Conservation (phyloP, 2,329 filamentous ascomycete genomes). For the Venturia pyrina region DNA sequence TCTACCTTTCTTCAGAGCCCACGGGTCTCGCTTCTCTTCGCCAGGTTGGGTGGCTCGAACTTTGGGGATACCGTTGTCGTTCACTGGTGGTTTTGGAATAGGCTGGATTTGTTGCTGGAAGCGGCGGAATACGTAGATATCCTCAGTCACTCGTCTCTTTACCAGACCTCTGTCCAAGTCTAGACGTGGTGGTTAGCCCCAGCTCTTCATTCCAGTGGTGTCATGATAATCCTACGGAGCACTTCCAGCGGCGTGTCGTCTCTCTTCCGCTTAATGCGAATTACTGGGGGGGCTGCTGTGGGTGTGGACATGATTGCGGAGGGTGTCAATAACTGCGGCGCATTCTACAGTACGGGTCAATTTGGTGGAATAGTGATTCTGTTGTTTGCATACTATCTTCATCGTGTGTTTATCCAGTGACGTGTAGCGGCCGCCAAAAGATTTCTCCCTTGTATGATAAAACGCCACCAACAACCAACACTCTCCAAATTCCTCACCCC, state of each 20-base stretch:
- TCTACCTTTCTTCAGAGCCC: constrained; percentile 7
- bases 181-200: constrained; percentile 13
- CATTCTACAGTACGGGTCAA: not conserved
- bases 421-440: not conserved
- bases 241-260: constrained; percentile 47
- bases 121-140: constrained; percentile 9
- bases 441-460: not conserved
- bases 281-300: constrained; percentile 39
- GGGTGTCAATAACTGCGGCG: not conserved
- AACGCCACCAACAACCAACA: not conserved
- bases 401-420: not conserved
- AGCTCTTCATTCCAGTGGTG: not conserved
- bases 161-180: not conserved
- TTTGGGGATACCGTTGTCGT: constrained; percentile 10
- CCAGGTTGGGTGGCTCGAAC: constrained; percentile 3
- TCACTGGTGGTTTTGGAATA: not conserved
- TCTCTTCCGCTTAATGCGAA: constrained; percentile 47
- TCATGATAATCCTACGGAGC: constrained; percentile 32
- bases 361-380: not conserved
- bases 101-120: not conserved
- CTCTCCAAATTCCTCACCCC: not conserved
- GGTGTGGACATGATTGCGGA: constrained; percentile 21
- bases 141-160: constrained; percentile 8
- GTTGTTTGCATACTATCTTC: not conserved
- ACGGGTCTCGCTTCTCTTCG: constrained; percentile 11